phyloP scores from a whole-genome alignment of 345 rosid genomes.

The Gossypium ekmanianum region DNA sequence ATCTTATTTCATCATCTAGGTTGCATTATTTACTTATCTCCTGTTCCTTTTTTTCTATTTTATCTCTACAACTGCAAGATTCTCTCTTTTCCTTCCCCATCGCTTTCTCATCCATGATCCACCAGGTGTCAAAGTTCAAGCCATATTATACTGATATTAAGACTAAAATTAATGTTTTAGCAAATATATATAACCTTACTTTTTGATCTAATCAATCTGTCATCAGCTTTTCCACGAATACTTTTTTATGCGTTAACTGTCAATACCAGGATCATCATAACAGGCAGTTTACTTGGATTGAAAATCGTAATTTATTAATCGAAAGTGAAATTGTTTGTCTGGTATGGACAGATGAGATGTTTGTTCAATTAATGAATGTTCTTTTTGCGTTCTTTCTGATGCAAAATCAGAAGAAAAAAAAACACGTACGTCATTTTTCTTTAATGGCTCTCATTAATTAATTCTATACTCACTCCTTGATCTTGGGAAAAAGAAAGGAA shows the following conservation, averaged over 20 bases:
- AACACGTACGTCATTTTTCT: not conserved
- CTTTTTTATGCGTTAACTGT: not conserved
- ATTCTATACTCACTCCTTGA: not conserved
- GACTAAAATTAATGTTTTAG: not conserved
- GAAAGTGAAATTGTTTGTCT: not conserved
- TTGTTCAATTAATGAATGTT: slow-evolving; percentile 9
- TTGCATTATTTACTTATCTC: not conserved
- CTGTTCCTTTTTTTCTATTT: not conserved
- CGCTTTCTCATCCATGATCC: not conserved
- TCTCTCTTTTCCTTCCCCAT: not conserved
- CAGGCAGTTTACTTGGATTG: not conserved
- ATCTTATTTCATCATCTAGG: not conserved
- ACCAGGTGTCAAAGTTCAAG: not conserved
- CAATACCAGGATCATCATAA: not conserved
- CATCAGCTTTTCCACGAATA: not conserved
- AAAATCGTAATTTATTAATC: not conserved
- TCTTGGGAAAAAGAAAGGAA: not conserved
- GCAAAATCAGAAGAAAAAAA: not conserved
- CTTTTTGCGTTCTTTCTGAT: not conserved
- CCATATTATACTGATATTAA: not conserved
- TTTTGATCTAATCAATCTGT: not conserved
- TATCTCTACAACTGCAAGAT: not conserved
- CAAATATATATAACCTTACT: not conserved
- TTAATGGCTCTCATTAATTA: not conserved
- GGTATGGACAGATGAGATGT: not conserved